Percentiles rank a stretch among this genome's conserved stretches.
Evolutionary conservation across 2,329 filamentous ascomycete genomes (phyloP).

Genomic region (Colletotrichum spinosum): DNA sequence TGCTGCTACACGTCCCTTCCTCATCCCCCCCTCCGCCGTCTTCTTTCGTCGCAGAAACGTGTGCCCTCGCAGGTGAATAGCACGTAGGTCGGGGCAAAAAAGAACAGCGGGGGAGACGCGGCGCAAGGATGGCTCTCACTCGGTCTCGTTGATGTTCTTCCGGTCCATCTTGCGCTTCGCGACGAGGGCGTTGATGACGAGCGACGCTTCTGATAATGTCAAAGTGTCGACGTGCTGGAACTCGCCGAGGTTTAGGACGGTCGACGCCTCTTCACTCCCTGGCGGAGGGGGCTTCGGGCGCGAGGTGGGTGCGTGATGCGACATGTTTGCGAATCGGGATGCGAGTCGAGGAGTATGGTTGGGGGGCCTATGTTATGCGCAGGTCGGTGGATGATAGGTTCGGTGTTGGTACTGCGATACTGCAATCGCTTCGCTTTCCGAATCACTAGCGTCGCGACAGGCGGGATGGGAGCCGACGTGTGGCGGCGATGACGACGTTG

Average conservation of each 20-base stretch:
- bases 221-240: constrained; percentile 93
- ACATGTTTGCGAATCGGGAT: constrained; percentile 22
- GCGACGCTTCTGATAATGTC: constrained; percentile 89
- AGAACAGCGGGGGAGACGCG: not conserved
- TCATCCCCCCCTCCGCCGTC: too few relatives aligned
- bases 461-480: too few relatives aligned
- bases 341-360: not conserved
- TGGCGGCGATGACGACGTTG: not conserved
- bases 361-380: not conserved
- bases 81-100: not conserved
- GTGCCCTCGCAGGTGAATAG: not conserved
- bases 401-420: not conserved
- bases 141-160: constrained; percentile 86
- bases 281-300: constrained; percentile 76
- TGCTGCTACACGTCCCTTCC: not conserved
- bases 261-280: constrained; percentile 89
- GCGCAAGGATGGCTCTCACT: constrained; percentile 64
- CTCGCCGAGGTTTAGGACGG: constrained; percentile 87
- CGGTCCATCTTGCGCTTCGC: constrained; percentile 82
- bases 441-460: too few relatives aligned
- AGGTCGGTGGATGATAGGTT: not conserved
- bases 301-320: constrained; percentile 56
- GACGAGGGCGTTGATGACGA: constrained; percentile 91
- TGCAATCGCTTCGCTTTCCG: too few relatives aligned
- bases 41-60: too few relatives aligned